Evolutionary conservation across 257 asterid genomes (phyloP).

Genomic region (Eucommia ulmoides): DNA sequence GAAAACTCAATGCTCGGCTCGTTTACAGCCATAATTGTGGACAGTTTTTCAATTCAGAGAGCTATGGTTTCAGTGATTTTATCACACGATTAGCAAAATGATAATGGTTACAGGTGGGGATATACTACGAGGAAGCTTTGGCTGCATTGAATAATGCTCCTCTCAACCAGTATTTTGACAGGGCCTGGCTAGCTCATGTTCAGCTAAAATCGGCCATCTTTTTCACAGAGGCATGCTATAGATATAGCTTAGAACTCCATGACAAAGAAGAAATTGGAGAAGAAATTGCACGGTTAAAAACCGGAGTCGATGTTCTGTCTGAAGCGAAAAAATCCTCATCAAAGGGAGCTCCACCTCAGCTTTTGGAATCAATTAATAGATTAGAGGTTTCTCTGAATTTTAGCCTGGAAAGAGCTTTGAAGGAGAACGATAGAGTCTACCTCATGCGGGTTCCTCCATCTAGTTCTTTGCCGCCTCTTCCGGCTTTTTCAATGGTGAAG

Average conservation of each 20-base stretch:
- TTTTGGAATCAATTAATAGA: constrained; percentile 64
- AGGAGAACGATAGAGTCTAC: constrained; percentile 96
- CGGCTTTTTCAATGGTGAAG: constrained; percentile 85
- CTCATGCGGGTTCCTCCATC: constrained; percentile 89
- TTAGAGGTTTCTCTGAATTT: constrained; percentile 52
- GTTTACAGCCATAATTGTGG: too few relatives aligned
- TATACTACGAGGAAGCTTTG: constrained; percentile 86
- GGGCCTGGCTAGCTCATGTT: constrained; percentile 81
- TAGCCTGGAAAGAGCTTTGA: constrained; percentile 81
- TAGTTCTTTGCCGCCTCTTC: constrained; percentile 71
- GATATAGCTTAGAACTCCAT: constrained; percentile 82
- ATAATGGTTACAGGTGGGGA: constrained; percentile 49
- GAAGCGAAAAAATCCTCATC: constrained; percentile 79
- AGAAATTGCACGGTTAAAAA: constrained; percentile 91
- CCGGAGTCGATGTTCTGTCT: constrained; percentile 55
- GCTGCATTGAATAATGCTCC: constrained; percentile 64
- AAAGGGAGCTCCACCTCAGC: constrained; percentile 81
- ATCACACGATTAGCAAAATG: constrained; percentile 11
- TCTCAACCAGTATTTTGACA: constrained; percentile 85
- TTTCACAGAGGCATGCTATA: constrained; percentile 91
- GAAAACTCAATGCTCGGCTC: too few relatives aligned
- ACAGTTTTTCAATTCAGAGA: neutral
- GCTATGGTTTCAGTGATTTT: constrained; percentile 4
- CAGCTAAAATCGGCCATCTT: constrained; percentile 90
- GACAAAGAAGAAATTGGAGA: constrained; percentile 95